Evolutionary conservation across 2,329 filamentous ascomycete genomes (phyloP).

Genomic region (Alternaria panax): DNA sequence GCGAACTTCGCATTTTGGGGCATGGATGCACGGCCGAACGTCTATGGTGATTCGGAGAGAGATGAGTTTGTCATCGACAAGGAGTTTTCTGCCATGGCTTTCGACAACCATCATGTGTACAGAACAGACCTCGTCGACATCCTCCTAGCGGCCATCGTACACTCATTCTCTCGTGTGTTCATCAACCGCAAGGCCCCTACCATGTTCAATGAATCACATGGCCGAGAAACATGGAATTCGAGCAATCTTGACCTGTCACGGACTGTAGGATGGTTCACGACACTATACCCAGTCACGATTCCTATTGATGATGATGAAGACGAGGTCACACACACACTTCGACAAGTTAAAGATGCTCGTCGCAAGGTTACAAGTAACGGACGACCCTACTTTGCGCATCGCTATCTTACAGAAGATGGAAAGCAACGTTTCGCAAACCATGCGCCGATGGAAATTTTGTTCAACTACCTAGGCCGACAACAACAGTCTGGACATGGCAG

Average conservation of each 20-base stretch:
- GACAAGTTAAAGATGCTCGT: slow-evolving; percentile 63
- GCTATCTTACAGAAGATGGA: slow-evolving; percentile 41
- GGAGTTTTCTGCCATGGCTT: slow-evolving; percentile 28
- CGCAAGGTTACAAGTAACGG: slow-evolving; percentile 56
- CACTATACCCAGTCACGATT: slow-evolving; percentile 60
- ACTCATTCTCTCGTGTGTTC: slow-evolving; percentile 65
- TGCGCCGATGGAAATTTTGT: slow-evolving; percentile 65
- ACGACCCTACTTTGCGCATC: slow-evolving; percentile 57
- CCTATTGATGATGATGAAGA: slow-evolving; percentile 55
- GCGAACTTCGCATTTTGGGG: slow-evolving; percentile 41
- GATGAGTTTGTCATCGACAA: slow-evolving; percentile 37
- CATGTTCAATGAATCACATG: slow-evolving; percentile 55
- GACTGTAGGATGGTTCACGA: slow-evolving; percentile 69
- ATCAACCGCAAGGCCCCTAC: slow-evolving; percentile 60
- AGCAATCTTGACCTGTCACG: slow-evolving; percentile 61
- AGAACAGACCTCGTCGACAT: slow-evolving; percentile 63
- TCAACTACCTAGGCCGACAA: slow-evolving; percentile 62
- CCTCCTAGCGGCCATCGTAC: slow-evolving; percentile 61
- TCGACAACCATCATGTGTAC: slow-evolving; percentile 52
- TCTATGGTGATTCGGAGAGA: slow-evolving; percentile 41
- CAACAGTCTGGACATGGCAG: slow-evolving; percentile 58
- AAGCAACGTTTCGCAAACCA: slow-evolving; percentile 46
- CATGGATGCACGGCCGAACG: slow-evolving; percentile 35
- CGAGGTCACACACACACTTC: slow-evolving; percentile 61
- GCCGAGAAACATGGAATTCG: slow-evolving; percentile 51